Evolutionary conservation across 2,329 filamentous ascomycete genomes (phyloP), one percentile per base, ranked within the genome.

Genomic region (Setomelanomma holmii): DNA sequence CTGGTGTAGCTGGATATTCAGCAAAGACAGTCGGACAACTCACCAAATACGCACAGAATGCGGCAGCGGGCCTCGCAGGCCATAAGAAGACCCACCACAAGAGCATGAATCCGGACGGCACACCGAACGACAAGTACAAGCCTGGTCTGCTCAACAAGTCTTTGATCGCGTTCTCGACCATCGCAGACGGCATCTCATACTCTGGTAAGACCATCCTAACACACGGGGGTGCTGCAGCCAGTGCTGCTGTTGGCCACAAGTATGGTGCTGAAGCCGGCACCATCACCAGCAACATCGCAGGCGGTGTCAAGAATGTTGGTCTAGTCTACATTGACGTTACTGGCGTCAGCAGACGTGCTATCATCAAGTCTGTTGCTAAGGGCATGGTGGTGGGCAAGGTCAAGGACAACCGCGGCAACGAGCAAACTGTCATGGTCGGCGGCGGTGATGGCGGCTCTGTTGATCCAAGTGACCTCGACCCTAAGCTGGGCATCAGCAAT

Each of bases 241-340:
- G 86, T 30, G 90, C 88, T 0, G 88, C 97, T 45, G 91, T 98
- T 3, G 84, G 87, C n/a, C 95, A 98, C 75, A 88, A 86, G 57
- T 99, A 93, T 79, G 95, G 95, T 4, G 71, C 84, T 1, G 91
- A 99, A 75, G 95, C 95, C 0, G 91, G 92, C 14, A 82, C 87
- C 30, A 81, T 98, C 14, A 88, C 91, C 1, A 82, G 82, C 36
- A 82, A 90, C 46, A 76, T 99, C 17, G 90, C 91, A 1, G 88
- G 91, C 4, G 93, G 93, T 20, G 87, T 97, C 67, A 96, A 95
- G 82, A 99, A 98, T 61, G 95, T 98, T 6, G 95, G 93, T 5
- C 82, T 99, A 22, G 95, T 99, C 24, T 99, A 99, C 72, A 96
- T 99, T 55, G 95, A 99, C 66, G 93, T 96, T 1, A 89, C 93